Evolutionary conservation across 495 filamentous ascomycete species (phyloP), one percentile per base, ranked within the genome.

Genomic region (Tirmania nivea): DNA sequence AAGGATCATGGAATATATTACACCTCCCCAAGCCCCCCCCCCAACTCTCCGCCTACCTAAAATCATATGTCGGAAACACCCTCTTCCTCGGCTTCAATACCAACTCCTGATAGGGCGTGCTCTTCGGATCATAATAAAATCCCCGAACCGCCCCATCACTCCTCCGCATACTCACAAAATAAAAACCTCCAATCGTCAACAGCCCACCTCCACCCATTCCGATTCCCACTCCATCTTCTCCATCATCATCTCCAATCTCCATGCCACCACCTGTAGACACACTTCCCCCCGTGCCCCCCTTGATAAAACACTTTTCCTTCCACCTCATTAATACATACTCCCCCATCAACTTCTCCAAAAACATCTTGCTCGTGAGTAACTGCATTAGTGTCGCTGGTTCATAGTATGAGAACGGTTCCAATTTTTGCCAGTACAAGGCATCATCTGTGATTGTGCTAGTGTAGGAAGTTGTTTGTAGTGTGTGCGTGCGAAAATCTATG

Each of bases 241-340:
- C 42, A 47, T 47, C 42, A 31, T 31, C 25, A 31, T 31, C 81
- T 51, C 73, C 77, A 51, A 84, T 85, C 8, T 79, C 84, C 16
- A 85, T 73, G 48, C 60, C 61, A 20, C 58, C 58, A 34, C 54
- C 56, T 55, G 72, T 69, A 34, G 73, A 67, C 47, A 75, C 71
- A 54, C 70, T 71, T 3, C 14, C 19, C 1, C 2, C 16, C 3
- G n/a, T 31, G 11, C 25, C 48, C 11, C 21, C 48, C 48, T 37
- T 35, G 36, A 49, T 50, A 51, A 54, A 48, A 20, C n/a, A 34
- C 50, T 39, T 56, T 55, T 31, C 45, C 25, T 86, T 86, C 81
- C 81, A 85, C 54, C 81, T 70, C 81, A 86, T 84, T 57, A 86
- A 66, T 48, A 86, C 74, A 77, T 78, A 84, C 11, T 78, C 69